These are phyloP conservation scores for Holtermannia corniformis DNA, from an alignment of 768 basidiomycete species.

Conservation along the genomic window DNA sequence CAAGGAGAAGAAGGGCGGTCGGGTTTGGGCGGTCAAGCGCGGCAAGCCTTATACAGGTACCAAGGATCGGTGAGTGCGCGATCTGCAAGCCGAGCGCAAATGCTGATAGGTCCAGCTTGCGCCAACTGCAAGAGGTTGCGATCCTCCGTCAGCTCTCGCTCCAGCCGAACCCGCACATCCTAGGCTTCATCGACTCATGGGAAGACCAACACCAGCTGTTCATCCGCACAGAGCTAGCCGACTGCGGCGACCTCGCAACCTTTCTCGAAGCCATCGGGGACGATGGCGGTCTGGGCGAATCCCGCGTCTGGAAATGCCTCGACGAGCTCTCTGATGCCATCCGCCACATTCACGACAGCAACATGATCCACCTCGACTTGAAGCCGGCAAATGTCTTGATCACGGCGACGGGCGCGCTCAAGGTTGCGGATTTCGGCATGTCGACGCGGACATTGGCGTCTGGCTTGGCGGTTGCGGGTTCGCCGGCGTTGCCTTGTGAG, in stretches of 20 bases:
- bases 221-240: conserved; percentile 90
- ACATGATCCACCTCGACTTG: conserved; percentile 87
- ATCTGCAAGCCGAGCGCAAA: background rate
- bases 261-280: conserved; percentile 90
- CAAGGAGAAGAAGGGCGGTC: conserved; percentile 27
- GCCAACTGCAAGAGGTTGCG: conserved; percentile 89
- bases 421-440: conserved; percentile 98
- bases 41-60: conserved; percentile 76
- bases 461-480: conserved; percentile 11
- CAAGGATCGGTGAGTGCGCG: conserved; percentile 66
- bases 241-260: conserved; percentile 71
- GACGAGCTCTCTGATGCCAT: conserved; percentile 74
- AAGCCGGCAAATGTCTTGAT: conserved; percentile 97
- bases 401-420: conserved; percentile 74
- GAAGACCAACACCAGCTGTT: conserved; percentile 79
- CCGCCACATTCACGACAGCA: conserved; percentile 75
- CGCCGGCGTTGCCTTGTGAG: conserved; percentile 25
- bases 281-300: conserved; percentile 76
- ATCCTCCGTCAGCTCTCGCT: conserved; percentile 64
- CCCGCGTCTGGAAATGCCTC: conserved; percentile 90
- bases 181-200: conserved; percentile 89
- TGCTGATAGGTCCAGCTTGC: conserved; percentile 38
- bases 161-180: conserved; percentile 55
- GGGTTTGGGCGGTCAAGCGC: conserved; percentile 75
- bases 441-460: conserved; percentile 57